Conservation (phyloP, 257 asterid genomes). For the Scutellaria barbata region DNA sequence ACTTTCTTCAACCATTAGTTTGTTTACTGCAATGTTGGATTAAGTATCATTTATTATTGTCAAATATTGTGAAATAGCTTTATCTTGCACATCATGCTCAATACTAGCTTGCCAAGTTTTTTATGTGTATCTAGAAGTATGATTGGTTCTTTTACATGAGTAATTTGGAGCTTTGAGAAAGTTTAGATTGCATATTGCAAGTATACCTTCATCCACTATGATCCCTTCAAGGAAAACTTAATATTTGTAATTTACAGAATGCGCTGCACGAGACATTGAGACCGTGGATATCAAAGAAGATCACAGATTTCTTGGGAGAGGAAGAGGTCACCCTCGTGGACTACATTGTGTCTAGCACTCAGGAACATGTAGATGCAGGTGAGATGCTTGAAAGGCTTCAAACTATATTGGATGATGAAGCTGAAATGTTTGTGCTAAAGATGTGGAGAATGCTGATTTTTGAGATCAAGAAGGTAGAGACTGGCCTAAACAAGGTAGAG, state of each 20-base stretch:
- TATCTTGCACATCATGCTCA: constrained; percentile 4
- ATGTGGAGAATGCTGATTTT: constrained; percentile 99
- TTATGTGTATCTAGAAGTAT: background rate
- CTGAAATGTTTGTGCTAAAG: constrained; percentile 98
- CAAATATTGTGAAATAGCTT: background rate
- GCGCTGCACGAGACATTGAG: constrained; percentile 79
- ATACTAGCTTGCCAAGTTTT: background rate
- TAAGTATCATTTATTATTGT: background rate
- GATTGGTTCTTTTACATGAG: background rate
- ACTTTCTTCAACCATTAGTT: constrained; percentile 13
- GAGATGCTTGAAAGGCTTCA: constrained; percentile 98
- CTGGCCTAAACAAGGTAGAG: constrained; percentile 85
- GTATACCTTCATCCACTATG: background rate
- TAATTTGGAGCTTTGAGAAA: background rate
- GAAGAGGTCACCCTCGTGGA: constrained; percentile 93
- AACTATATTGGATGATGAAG: constrained; percentile 92
- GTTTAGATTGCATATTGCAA: background rate
- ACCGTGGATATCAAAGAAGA: constrained; percentile 97
- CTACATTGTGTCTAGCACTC: constrained; percentile 86
- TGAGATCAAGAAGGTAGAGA: constrained; percentile 94
- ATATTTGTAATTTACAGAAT: constrained; percentile 54
- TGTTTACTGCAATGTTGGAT: background rate
- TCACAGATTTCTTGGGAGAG: constrained; percentile 88
- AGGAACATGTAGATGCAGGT: constrained; percentile 83
- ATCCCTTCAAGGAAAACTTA: background rate